Conservation (phyloP, 164 flowering plant species). For the Warburgia ugandensis region DNA sequence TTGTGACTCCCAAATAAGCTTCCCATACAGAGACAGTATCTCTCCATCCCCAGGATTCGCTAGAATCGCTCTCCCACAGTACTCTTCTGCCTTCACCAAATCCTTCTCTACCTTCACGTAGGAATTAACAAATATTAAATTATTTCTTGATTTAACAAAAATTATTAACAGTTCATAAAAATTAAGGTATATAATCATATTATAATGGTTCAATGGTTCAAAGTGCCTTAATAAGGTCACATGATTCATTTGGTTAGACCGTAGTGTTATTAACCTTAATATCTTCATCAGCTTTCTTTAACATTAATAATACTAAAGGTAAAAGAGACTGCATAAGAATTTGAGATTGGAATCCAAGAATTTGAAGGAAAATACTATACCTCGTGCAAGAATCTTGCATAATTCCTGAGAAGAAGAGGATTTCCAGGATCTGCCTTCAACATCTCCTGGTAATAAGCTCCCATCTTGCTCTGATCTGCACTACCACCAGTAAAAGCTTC, state of each 20-base stretch:
- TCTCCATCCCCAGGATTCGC: conserved; percentile 74
- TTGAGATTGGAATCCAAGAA: too few species aligned
- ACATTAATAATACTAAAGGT: too few species aligned
- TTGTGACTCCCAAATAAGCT: conserved; percentile 62
- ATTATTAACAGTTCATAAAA: too few species aligned
- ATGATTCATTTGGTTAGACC: too few species aligned
- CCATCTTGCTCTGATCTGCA: conserved; percentile 35
- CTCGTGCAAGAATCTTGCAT: conserved; percentile 76
- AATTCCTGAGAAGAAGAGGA: conserved; percentile 62
- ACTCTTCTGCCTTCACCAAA: conserved; percentile 57
- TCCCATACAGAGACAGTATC: conserved; percentile 53
- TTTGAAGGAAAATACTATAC: conserved; percentile 25
- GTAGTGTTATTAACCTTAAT: too few species aligned
- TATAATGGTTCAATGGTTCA: too few species aligned
- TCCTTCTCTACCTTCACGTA: conserved; percentile 63
- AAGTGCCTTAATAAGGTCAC: too few species aligned
- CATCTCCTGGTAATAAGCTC: conserved; percentile 52
- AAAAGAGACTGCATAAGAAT: too few species aligned
- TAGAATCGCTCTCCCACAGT: conserved; percentile 68
- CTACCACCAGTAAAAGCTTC: conserved; percentile 15
- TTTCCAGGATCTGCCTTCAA: conserved; percentile 55
- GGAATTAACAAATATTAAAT: too few species aligned
- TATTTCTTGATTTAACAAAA: too few species aligned
- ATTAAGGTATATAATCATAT: too few species aligned
- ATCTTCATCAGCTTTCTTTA: too few species aligned